These are phyloP conservation scores for Quercus tomentella DNA, from an alignment of 331 rosid genomes.

Conservation along the genomic window DNA sequence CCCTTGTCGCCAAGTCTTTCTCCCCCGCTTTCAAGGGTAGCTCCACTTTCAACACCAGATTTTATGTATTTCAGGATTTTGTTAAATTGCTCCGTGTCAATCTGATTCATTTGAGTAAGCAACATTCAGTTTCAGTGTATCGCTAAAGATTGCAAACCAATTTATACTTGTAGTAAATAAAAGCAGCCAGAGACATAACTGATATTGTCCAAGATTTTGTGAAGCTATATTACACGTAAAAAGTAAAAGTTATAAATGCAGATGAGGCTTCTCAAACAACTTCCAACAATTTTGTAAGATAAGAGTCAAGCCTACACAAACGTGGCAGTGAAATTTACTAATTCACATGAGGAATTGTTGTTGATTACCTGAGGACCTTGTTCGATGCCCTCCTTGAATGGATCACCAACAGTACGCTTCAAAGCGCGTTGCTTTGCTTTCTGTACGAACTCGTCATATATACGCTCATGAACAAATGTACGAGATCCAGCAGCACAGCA, in stretches of 20 bases:
- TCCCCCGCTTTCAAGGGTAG: slow-evolving; percentile 83
- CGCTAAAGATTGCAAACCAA: background rate
- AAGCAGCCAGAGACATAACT: no score
- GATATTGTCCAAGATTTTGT: background rate
- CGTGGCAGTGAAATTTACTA: background rate
- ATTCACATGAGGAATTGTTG: background rate
- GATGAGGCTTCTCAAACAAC: background rate
- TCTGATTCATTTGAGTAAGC: slow-evolving; percentile 31
- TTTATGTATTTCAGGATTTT: slow-evolving; percentile 66
- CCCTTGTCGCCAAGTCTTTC: slow-evolving; percentile 67
- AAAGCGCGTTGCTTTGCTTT: slow-evolving; percentile 77
- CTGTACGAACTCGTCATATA: slow-evolving; percentile 73
- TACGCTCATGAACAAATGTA: slow-evolving; percentile 77
- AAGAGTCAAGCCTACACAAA: background rate
- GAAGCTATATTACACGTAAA: background rate
- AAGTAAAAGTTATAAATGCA: background rate
- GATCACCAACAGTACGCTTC: slow-evolving; percentile 84
- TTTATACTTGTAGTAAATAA: background rate
- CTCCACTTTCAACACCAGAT: slow-evolving; percentile 70
- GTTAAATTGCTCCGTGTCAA: slow-evolving; percentile 67
- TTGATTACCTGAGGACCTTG: slow-evolving; percentile 92
- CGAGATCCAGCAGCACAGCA: slow-evolving; percentile 95
- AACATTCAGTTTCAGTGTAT: background rate
- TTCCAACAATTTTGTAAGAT: background rate
- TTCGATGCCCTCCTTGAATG: slow-evolving; percentile 69